phyloP scores from a whole-genome alignment of 805 yeast genomes.

The Phaffomyces thermotolerans region DNA sequence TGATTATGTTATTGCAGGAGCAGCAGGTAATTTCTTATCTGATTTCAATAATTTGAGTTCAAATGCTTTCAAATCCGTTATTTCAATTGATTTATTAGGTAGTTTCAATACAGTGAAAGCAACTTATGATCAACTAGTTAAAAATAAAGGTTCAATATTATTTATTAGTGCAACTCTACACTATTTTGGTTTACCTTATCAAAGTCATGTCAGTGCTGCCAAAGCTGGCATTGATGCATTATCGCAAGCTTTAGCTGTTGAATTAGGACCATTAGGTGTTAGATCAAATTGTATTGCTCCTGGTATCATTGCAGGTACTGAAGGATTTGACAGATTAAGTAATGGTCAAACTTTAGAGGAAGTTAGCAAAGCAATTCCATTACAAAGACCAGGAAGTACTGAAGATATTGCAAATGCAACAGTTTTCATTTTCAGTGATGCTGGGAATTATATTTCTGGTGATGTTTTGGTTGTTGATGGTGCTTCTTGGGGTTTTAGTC shows the following conservation, averaged over 20 bases:
- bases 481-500: constrained; percentile 79
- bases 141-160: constrained; percentile 62
- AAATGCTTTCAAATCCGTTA: constrained; percentile 84
- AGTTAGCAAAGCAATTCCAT: constrained; percentile 39
- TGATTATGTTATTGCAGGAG: constrained; percentile 89
- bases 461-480: constrained; percentile 82
- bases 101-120: constrained; percentile 89
- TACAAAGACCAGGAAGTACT: constrained; percentile 62
- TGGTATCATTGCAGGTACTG: constrained; percentile 83
- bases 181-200: constrained; percentile 83
- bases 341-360: constrained; percentile 32
- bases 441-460: constrained; percentile 74
- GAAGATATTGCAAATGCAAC: constrained; percentile 85
- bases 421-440: constrained; percentile 74
- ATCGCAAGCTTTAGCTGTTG: constrained; percentile 78
- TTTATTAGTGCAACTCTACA: constrained; percentile 89
- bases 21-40: constrained; percentile 88
- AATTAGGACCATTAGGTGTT: constrained; percentile 84
- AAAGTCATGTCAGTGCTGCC: constrained; percentile 88
- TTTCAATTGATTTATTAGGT: constrained; percentile 82
- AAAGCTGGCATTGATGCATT: constrained; percentile 94
- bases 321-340: constrained; percentile 68
- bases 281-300: constrained; percentile 86
- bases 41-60: constrained; percentile 73
- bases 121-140: constrained; percentile 52